A percentile compares a stretch with the other conserved stretches of the same genome.
Conservation (phyloP, 208 protist species). For the Crithidia mellificae region DNA sequence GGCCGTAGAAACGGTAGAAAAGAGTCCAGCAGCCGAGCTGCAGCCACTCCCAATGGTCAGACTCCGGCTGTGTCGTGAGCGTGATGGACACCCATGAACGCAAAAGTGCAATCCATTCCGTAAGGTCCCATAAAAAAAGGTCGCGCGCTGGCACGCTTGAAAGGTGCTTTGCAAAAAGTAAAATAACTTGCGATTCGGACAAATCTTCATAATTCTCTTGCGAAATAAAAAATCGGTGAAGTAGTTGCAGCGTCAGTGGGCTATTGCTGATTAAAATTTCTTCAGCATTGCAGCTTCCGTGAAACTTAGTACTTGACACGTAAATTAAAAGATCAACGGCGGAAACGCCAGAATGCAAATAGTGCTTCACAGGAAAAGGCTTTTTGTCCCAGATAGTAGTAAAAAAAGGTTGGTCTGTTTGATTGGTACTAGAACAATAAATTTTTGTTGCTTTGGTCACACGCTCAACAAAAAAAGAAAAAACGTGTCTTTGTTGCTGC, state of each 20-base stretch:
- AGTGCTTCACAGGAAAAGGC: neutral
- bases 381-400: neutral
- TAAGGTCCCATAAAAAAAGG: slow-evolving; percentile 14
- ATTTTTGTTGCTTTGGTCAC: neutral
- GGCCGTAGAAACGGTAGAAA: slow-evolving; percentile 18
- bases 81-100: slow-evolving; percentile 1
- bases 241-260: neutral
- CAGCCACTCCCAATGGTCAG: slow-evolving; percentile 21
- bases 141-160: neutral
- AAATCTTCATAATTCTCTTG: slow-evolving; percentile 12
- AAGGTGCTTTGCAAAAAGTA: slow-evolving; percentile 11
- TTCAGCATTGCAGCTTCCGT: neutral
- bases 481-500: neutral
- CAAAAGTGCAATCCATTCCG: slow-evolving; percentile 10
- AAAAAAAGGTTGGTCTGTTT: neutral
- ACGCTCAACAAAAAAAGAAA: neutral
- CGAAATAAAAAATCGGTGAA: neutral
- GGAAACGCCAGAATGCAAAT: neutral
- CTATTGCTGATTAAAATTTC: slow-evolving; percentile 3
- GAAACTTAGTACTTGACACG: neutral
- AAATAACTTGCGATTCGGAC: slow-evolving; percentile 6
- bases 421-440: too few species aligned
- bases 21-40: slow-evolving; percentile 32
- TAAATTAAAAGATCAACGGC: neutral
- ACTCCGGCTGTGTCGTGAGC: slow-evolving; percentile 4